Evolutionary conservation across 768 basidiomycete genomes (phyloP).

Genomic region (Leucocoprinus sp.): DNA sequence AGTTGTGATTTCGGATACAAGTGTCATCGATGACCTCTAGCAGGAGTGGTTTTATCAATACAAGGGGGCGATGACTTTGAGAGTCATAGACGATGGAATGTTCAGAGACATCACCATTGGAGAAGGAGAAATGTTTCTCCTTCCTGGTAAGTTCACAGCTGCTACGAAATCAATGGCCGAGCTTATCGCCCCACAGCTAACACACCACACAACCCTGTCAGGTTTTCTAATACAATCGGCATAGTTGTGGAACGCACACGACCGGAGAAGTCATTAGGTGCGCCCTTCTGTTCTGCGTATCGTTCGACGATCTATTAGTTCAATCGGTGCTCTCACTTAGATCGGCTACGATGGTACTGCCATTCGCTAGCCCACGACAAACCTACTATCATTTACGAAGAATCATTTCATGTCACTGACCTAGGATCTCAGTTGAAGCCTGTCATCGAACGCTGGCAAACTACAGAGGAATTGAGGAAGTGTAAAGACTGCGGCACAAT

Average conservation of each 20-base stretch:
- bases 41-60: slow-evolving; percentile 99
- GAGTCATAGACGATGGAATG: slow-evolving; percentile 70
- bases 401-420: slow-evolving; percentile 81
- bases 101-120: slow-evolving; percentile 85
- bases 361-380: slow-evolving; percentile 44
- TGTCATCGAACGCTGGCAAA: slow-evolving; percentile 81
- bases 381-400: slow-evolving; percentile 43
- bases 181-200: slow-evolving; percentile 48
- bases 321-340: slow-evolving; percentile 31
- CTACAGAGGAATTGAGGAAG: slow-evolving; percentile 49
- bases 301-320: background rate
- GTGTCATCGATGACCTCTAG: background rate
- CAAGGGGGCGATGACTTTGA: slow-evolving; percentile 87
- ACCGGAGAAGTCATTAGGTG: slow-evolving; percentile 69
- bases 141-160: slow-evolving; percentile 58
- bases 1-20: background rate
- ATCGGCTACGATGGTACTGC: slow-evolving; percentile 92
- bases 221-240: slow-evolving; percentile 85
- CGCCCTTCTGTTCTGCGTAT: background rate
- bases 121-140: slow-evolving; percentile 94
- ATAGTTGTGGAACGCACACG: slow-evolving; percentile 85
- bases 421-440: slow-evolving; percentile 92
- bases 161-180: background rate
- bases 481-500: slow-evolving; percentile 62
- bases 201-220: slow-evolving; percentile 93